Evolutionary conservation across 1,284 basidiomycete species (phyloP), one percentile per base, ranked within the genome.

Genomic region (Rhodotorula glutinis): DNA sequence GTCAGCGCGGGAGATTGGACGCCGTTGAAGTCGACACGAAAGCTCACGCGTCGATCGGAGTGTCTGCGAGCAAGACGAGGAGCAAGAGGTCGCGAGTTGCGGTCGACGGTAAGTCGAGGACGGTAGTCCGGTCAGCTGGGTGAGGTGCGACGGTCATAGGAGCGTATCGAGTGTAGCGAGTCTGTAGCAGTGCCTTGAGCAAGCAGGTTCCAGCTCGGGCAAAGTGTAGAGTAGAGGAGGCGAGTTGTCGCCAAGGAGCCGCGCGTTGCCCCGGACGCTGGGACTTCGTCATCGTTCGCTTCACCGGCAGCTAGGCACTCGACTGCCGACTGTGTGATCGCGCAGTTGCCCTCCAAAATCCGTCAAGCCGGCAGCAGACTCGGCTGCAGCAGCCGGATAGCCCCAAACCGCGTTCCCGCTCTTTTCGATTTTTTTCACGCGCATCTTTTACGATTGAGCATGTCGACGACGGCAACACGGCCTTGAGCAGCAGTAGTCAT

Each of bases 1-100:
- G 23, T 60, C 30, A 41, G 62, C 19, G 1, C 0, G 25, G 7
- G 2, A 8, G 21, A 7, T 4, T 19, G 27, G 25, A 2, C 5
- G 9, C 10, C 43, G 13, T 13, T 11, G 8, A 1, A 29, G 4
- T 25, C 13, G 51, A 14, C 8, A 27, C 19, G 19, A 17, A 14
- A 4, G 33, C 25, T 25, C 16, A 66, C 71, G 57, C 40, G 1
- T 66, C 66, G 38, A 68, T 44, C 10, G 75, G 75, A 13, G 70
- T 73, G 60, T 76, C 75, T 23, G 71, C 70, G 25, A 75, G 65
- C n/a, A 75, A 54, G 57, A 76, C 51, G 56, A 76, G 53, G 19
- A 73, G 54, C 46, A 55, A 30, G 30, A 68, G 40, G 44, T 67
- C 55, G 21, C 44, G 56, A 3, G 56, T 33, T 2, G 56, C 56